Conservation (phyloP, 202 grass and related monocot genomes). For the Hordeum pubiflorum region DNA sequence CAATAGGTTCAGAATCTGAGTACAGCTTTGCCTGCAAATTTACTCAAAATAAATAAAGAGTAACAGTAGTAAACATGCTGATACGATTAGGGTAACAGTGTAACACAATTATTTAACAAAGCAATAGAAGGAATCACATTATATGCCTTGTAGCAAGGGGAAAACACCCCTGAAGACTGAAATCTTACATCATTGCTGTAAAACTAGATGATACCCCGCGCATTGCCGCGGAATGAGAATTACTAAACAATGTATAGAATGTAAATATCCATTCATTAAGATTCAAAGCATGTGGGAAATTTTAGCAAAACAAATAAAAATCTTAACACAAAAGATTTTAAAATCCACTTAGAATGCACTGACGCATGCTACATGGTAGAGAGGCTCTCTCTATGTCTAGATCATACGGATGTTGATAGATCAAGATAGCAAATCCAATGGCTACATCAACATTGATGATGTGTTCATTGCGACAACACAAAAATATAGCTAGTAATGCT, state of each 20-base stretch:
- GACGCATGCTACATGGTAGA: not conserved
- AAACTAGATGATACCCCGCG: not conserved
- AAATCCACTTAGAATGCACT: not conserved
- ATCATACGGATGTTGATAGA: not conserved
- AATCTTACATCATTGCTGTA: not conserved
- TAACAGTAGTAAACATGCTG: constrained; percentile 11
- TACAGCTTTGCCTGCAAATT: constrained; percentile 75
- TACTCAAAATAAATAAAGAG: constrained; percentile 1
- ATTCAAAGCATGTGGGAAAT: not conserved
- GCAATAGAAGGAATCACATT: not conserved
- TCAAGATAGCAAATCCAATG: not conserved
- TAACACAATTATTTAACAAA: constrained; percentile 13
- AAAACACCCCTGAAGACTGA: not conserved
- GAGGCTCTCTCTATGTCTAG: not conserved
- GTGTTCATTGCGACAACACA: not conserved
- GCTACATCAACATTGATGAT: not conserved
- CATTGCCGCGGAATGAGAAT: not conserved
- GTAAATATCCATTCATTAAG: not conserved
- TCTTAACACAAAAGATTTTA: not conserved
- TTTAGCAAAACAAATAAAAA: not conserved
- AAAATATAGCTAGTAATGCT: not conserved
- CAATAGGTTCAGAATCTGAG: constrained; percentile 93
- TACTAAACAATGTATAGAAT: not conserved
- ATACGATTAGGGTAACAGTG: constrained; percentile 12
- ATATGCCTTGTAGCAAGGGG: not conserved